A percentile compares a stretch with the other conserved stretches of the same genome.
phyloP scores from a whole-genome alignment of 495 filamentous ascomycete genomes.

The Penicillium steckii region DNA sequence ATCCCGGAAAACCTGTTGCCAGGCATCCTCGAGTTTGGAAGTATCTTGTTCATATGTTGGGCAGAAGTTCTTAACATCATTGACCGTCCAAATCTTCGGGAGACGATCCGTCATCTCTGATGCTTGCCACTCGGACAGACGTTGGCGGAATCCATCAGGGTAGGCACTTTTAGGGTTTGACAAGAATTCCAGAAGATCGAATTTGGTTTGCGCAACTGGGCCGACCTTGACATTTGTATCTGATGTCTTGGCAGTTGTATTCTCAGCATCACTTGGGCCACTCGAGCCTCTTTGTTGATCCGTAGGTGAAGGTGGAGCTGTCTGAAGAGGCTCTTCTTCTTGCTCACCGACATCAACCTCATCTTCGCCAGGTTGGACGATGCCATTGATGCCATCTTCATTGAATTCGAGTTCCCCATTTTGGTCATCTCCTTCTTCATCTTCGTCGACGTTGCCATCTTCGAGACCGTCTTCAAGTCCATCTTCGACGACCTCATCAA shows the following conservation, averaged over 20 bases:
- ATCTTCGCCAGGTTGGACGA: constrained; percentile 1
- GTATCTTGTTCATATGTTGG: constrained; percentile 35
- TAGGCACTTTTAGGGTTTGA: constrained; percentile 28
- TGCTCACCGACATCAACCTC: constrained; percentile 13
- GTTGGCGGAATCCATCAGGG: constrained; percentile 20
- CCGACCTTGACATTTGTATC: not conserved
- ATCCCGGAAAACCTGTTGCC: constrained; percentile 34
- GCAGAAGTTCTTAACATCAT: constrained; percentile 48
- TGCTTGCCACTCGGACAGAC: constrained; percentile 19
- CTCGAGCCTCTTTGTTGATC: constrained; percentile 4
- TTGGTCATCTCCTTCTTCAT: not conserved
- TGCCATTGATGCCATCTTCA: constrained; percentile 19
- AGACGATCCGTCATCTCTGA: constrained; percentile 54
- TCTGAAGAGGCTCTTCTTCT: constrained; percentile 12
- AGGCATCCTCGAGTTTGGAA: constrained; percentile 25
- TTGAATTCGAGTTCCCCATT: constrained; percentile 23
- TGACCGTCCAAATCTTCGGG: constrained; percentile 57
- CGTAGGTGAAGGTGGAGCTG: constrained; percentile 1
- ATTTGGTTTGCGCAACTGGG: constrained; percentile 1
- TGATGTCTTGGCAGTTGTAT: not conserved
- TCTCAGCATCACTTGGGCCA: constrained; percentile 7
- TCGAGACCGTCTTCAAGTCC: constrained; percentile 11
- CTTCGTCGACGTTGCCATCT: constrained; percentile 19
- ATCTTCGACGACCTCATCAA: constrained; percentile 1
- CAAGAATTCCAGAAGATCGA: constrained; percentile 24